Evolutionary conservation across 2,329 filamentous ascomycete species (phyloP).

Genomic region (Phyllosticta citriasiana): DNA sequence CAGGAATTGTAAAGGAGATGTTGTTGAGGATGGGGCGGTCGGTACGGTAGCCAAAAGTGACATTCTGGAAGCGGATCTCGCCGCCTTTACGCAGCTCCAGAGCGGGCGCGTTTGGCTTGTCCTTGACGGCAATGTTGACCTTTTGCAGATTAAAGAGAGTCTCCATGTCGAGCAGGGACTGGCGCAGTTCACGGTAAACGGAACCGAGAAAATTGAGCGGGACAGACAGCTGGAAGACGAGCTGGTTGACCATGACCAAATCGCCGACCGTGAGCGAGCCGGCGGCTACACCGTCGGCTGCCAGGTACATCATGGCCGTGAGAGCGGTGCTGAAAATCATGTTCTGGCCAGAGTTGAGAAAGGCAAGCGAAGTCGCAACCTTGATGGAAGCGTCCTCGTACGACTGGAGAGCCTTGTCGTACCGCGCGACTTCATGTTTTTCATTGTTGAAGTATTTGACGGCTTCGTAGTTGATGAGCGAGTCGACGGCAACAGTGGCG

Average conservation of each 20-base stretch:
- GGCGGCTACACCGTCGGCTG: conserved; percentile 74
- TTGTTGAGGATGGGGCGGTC: conserved; percentile 82
- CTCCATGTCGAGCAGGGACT: conserved; percentile 96
- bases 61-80: conserved; percentile 89
- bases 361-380: conserved; percentile 82
- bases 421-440: conserved; percentile 81
- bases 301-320: conserved; percentile 97
- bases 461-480: conserved; percentile 95
- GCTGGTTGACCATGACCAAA: conserved; percentile 96
- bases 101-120: conserved; percentile 62
- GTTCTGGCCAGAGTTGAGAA: conserved; percentile 92
- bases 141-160: conserved; percentile 96
- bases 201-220: conserved; percentile 97
- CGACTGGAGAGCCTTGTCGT: conserved; percentile 73
- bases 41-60: conserved; percentile 82
- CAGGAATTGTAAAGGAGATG: conserved; percentile 78
- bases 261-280: conserved; percentile 85
- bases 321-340: conserved; percentile 92
- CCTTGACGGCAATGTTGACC: conserved; percentile 79
- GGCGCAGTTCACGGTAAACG: conserved; percentile 88
- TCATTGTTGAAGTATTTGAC: conserved; percentile 99
- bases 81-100: conserved; percentile 65
- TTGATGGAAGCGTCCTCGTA: conserved; percentile 97
- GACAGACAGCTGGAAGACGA: conserved; percentile 95
- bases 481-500: conserved; percentile 91